Evolutionary conservation across 805 yeast species (phyloP).

Genomic region (Metschnikowia continentalis): DNA sequence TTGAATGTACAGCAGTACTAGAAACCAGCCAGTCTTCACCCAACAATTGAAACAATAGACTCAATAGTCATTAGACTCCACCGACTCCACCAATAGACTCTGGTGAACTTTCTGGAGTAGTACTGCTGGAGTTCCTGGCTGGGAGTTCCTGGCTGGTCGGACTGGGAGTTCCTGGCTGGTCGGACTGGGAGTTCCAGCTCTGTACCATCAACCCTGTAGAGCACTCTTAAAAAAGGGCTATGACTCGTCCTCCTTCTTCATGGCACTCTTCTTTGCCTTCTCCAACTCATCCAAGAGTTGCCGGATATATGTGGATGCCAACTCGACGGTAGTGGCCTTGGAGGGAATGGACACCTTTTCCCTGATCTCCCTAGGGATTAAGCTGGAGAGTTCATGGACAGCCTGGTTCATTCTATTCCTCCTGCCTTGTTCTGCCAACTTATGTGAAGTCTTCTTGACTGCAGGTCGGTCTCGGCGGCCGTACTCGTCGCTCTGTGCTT

Average conservation of each 20-base stretch:
- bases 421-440: conserved; percentile 94
- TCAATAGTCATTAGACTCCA: no score
- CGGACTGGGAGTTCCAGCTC: no score
- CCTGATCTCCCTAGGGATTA: conserved; percentile 61
- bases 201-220: no score
- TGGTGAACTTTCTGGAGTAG: no score
- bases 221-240: not conserved
- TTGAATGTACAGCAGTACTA: no score
- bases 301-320: conserved; percentile 69
- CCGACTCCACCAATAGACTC: no score
- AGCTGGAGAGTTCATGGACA: conserved; percentile 62
- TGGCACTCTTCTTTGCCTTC: conserved; percentile 4
- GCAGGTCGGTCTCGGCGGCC: conserved; percentile 33
- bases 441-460: conserved; percentile 67
- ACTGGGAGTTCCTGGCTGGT: no score
- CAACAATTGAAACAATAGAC: no score
- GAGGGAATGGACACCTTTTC: conserved; percentile 66
- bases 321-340: conserved; percentile 92
- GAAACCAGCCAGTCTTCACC: no score
- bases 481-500: conserved; percentile 6
- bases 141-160: no score
- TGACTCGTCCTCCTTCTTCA: not conserved
- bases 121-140: no score
- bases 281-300: conserved; percentile 31
- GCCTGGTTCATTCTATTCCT: conserved; percentile 90